phyloP scores from a whole-genome alignment of 306 rosid species.

The Trifolium subterraneum region DNA sequence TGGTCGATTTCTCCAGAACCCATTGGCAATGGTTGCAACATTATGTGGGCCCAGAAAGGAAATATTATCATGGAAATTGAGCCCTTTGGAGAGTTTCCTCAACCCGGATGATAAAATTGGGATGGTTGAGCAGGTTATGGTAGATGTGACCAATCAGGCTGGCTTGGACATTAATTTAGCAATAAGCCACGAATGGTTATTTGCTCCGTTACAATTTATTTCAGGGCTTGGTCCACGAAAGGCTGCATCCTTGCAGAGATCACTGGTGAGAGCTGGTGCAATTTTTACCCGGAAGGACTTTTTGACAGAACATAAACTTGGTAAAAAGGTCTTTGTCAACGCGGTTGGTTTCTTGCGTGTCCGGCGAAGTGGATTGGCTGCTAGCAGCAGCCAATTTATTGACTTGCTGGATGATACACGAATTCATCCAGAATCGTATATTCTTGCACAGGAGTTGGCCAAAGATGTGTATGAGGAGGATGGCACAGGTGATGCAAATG shows the following conservation, averaged over 20 bases:
- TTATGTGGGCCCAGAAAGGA: constrained; percentile 95
- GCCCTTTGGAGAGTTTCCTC: constrained; percentile 74
- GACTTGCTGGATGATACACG: constrained; percentile 98
- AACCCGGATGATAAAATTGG: constrained; percentile 86
- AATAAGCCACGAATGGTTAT: constrained; percentile 90
- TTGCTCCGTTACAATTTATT: constrained; percentile 85
- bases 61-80: constrained; percentile 91
- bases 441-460: constrained; percentile 90
- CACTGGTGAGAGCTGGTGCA: constrained; percentile 88
- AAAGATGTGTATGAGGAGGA: constrained; percentile 90
- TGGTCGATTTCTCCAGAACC: constrained; percentile 98
- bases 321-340: constrained; percentile 92
- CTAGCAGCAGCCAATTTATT: constrained; percentile 86
- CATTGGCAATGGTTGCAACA: constrained; percentile 92
- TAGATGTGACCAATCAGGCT: constrained; percentile 91
- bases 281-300: constrained; percentile 92
- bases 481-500: constrained; percentile 73
- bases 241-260: constrained; percentile 91
- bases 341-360: constrained; percentile 97
- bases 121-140: constrained; percentile 95
- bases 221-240: constrained; percentile 99
- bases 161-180: constrained; percentile 95
- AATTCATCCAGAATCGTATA: constrained; percentile 96
- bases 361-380: constrained; percentile 91
- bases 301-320: constrained; percentile 74